Conservation (phyloP, 2,329 filamentous ascomycete genomes). For the Paramyrothecium roridum region DNA sequence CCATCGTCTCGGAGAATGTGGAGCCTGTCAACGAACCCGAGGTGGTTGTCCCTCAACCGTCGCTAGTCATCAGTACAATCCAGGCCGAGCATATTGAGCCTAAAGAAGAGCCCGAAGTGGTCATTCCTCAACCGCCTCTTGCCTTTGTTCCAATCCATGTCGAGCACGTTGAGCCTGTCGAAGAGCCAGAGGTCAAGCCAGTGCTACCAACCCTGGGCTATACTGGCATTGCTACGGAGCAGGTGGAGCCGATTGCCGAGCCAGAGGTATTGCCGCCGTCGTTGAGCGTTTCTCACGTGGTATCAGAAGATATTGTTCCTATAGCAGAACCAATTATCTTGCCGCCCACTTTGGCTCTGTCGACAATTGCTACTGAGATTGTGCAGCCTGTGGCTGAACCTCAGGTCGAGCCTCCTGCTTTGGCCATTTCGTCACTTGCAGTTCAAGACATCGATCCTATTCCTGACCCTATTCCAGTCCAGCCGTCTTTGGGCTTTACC, state of each 20-base stretch:
- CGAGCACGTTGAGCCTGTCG: slow-evolving; percentile 25
- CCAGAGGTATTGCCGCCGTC: slow-evolving; percentile 11
- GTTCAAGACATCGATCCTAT: slow-evolving; percentile 23
- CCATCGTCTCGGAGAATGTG: slow-evolving; percentile 24
- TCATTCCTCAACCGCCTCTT: slow-evolving; percentile 11
- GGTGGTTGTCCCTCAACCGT: slow-evolving; percentile 13
- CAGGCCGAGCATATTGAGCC: slow-evolving; percentile 29
- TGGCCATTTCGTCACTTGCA: slow-evolving; percentile 22
- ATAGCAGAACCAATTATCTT: slow-evolving; percentile 21
- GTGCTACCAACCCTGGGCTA: slow-evolving; percentile 11
- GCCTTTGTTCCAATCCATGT: slow-evolving; percentile 13
- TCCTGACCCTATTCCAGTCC: slow-evolving; percentile 12
- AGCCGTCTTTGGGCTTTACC: slow-evolving; percentile 31
- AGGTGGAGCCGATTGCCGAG: slow-evolving; percentile 29
- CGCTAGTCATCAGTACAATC: slow-evolving; percentile 25
- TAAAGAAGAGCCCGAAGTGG: slow-evolving; percentile 21
- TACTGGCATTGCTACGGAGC: slow-evolving; percentile 25
- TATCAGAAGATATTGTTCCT: slow-evolving; percentile 19
- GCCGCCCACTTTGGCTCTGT: slow-evolving; percentile 5
- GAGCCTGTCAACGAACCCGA: slow-evolving; percentile 25
- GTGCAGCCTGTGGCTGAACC: slow-evolving; percentile 25
- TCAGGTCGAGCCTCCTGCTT: slow-evolving; percentile 15
- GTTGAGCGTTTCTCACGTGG: slow-evolving; percentile 13
- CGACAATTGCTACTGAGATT: slow-evolving; percentile 16
- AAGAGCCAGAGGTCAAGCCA: slow-evolving; percentile 18